phyloP scores from a whole-genome alignment of 2,329 filamentous ascomycete species.

The Metarhizium humberi region DNA sequence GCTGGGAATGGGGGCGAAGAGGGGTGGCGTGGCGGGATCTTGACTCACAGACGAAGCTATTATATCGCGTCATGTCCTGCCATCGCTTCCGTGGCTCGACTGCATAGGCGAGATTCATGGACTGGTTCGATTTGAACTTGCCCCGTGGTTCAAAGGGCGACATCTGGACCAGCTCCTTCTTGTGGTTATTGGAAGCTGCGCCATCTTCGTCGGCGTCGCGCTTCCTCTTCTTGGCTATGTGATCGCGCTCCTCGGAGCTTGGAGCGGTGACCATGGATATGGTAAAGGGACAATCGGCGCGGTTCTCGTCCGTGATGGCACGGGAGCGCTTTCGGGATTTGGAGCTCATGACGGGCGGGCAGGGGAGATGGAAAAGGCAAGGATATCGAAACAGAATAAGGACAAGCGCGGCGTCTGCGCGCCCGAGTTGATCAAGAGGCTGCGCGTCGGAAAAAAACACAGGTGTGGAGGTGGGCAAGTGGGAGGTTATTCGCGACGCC shows the following conservation, averaged over 20 bases:
- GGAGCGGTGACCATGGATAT: conserved; percentile 24
- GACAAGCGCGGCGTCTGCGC: conserved; percentile 2
- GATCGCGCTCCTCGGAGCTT: conserved; percentile 25
- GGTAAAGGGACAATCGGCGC: conserved; percentile 47
- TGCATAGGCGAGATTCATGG: conserved; percentile 45
- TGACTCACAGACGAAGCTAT: conserved; percentile 50
- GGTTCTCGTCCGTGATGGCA: conserved; percentile 37
- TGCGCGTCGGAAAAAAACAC: neutral
- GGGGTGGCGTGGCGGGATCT: neutral
- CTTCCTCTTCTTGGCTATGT: conserved; percentile 37
- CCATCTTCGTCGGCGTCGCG: conserved; percentile 35
- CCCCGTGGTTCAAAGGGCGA: conserved; percentile 46
- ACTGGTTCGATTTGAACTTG: conserved; percentile 43
- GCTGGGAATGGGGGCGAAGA: neutral
- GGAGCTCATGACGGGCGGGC: conserved; percentile 15
- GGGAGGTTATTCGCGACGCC: conserved; percentile 8
- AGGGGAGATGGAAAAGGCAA: conserved; percentile 2
- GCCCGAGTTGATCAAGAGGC: conserved; percentile 1
- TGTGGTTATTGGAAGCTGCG: conserved; percentile 18
- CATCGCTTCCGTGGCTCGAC: conserved; percentile 44
- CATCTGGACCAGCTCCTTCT: conserved; percentile 38
- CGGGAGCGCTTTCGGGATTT: conserved; percentile 42
- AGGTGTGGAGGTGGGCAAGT: conserved; percentile 1
- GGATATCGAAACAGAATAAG: neutral
- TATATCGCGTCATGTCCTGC: conserved; percentile 51